phyloP scores from a whole-genome alignment of 75 land plant species.

The Gnetum montanum region DNA sequence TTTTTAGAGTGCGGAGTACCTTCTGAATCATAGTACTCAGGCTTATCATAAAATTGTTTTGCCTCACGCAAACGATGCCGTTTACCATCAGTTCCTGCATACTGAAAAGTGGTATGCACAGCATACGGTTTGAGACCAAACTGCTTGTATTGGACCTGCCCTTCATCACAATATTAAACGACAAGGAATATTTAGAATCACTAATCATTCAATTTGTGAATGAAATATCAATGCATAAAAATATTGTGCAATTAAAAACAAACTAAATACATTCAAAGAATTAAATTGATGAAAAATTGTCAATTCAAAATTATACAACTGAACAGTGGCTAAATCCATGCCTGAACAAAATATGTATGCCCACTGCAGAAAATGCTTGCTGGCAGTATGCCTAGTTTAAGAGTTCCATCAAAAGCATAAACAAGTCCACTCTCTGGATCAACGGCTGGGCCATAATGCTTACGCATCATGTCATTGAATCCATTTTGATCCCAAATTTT shows the following conservation, averaged over 20 bases:
- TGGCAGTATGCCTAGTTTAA: slow-evolving; percentile 84
- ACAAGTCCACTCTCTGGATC: slow-evolving; percentile 64
- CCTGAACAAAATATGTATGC: slow-evolving; percentile 98
- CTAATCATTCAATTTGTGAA: too few species aligned
- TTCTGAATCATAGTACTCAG: slow-evolving; percentile 81
- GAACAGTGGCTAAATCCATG: slow-evolving; percentile 7
- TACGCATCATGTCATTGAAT: slow-evolving; percentile 71
- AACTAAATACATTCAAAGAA: too few species aligned
- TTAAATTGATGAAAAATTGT: too few species aligned
- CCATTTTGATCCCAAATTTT: slow-evolving; percentile 97
- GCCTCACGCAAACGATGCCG: slow-evolving; percentile 90
- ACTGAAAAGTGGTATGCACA: slow-evolving; percentile 95
- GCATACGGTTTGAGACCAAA: slow-evolving; percentile 82
- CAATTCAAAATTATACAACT: neutral
- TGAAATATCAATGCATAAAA: slow-evolving; percentile 36
- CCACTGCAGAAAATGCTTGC: slow-evolving; percentile 98
- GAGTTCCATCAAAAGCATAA: slow-evolving; percentile 73
- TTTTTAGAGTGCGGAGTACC: too few species aligned
- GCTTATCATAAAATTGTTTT: slow-evolving; percentile 75
- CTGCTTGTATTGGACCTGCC: slow-evolving; percentile 51
- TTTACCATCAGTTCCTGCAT: slow-evolving; percentile 93
- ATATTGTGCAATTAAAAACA: neutral
- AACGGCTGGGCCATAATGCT: slow-evolving; percentile 63
- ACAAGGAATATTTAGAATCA: too few species aligned
- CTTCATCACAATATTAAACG: neutral